Conservation (phyloP, 1,139 yeast species). For the Debaryomyces nepalensis region DNA sequence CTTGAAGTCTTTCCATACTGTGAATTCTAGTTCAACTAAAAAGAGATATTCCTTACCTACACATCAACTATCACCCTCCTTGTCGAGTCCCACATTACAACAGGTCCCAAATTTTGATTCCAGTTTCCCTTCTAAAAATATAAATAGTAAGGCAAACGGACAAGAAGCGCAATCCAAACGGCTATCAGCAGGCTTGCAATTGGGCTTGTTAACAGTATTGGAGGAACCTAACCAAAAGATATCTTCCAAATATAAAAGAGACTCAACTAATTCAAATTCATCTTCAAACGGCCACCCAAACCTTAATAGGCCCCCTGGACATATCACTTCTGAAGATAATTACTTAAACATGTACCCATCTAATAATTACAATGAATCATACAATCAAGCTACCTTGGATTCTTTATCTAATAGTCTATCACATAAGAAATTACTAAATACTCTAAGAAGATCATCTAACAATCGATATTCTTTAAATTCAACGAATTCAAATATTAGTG, state of each 20-base stretch:
- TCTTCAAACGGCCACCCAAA: background rate
- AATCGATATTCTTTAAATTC: conserved; percentile 47
- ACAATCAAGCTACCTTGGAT: conserved; percentile 44
- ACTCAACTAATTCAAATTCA: conserved; percentile 2
- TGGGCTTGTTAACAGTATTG: conserved; percentile 47
- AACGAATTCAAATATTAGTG: conserved; percentile 47
- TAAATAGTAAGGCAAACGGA: conserved; percentile 11
- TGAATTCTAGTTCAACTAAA: conserved; percentile 25
- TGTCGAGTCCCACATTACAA: conserved; percentile 14
- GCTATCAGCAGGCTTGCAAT: conserved; percentile 43
- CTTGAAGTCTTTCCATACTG: conserved; percentile 43
- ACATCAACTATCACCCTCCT: conserved; percentile 10
- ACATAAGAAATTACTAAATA: conserved; percentile 6
- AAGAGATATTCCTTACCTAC: conserved; percentile 35
- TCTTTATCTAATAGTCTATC: conserved; percentile 24
- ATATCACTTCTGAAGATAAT: conserved; percentile 34
- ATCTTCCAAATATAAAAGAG: background rate
- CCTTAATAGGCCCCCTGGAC: conserved; percentile 6
- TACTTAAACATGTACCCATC: conserved; percentile 32
- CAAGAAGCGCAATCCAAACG: conserved; percentile 35
- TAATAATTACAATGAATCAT: conserved; percentile 29
- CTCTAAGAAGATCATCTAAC: conserved; percentile 19
- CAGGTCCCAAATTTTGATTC: conserved; percentile 14
- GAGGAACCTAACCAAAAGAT: conserved; percentile 30
- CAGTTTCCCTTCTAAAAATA: conserved; percentile 14